Base-by-base conservation (phyloP, 345 rosid species). In the Chamaenerion angustifolium region DNA sequence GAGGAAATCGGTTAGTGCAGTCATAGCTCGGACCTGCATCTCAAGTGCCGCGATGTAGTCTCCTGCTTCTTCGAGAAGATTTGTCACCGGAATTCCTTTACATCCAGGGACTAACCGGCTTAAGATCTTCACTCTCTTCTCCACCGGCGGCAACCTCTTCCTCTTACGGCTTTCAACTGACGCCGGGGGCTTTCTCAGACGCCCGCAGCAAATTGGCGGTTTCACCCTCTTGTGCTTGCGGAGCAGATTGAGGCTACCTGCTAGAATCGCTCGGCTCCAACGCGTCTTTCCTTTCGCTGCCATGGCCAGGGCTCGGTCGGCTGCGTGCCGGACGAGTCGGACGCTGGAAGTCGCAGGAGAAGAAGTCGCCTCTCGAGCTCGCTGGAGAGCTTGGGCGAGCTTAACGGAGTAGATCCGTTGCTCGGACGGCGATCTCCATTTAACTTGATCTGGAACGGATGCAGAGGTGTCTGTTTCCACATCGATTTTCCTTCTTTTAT, bases 21-120 rank as follows among this genome's bases (percentile, higher is more conserved):
- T 67, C 94, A 90, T 90, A 54, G 84, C 83, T 13, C 83, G 71
- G 19, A 90, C 77, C 65, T 90, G 95, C 98, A 90, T 90, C 88
- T 86, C 83, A 58, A 92, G 53, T 23, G 98, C 98, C 16, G 95
- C 85, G 52, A 90, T 76, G 56, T 86, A 90, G 69, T 90, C 98
- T 3, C 70, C 74, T 23, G 88, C 73, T 64, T 90, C 98, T 47
- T 80, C 93, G 52, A 90, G 67, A 49, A 90, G 70, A 46, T 52
- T 78, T 15, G 78, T 53, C 10, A 71, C 60, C 16, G 93, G 54
- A 1, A 73, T 62, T 45, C 81, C 81, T 66, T 80, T 66, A 79
- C 96, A 86, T 45, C 98, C 98, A 43, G 98, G 98, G 61, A 90
- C 82, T 56, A 90, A 55, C 37, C 82, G 77, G 62, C 94, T 49